A percentile compares a stretch with the other conserved stretches of the same genome.
Evolutionary conservation across 2,329 filamentous ascomycete species (phyloP).

Genomic region (Coniochaeta hoffmannii): DNA sequence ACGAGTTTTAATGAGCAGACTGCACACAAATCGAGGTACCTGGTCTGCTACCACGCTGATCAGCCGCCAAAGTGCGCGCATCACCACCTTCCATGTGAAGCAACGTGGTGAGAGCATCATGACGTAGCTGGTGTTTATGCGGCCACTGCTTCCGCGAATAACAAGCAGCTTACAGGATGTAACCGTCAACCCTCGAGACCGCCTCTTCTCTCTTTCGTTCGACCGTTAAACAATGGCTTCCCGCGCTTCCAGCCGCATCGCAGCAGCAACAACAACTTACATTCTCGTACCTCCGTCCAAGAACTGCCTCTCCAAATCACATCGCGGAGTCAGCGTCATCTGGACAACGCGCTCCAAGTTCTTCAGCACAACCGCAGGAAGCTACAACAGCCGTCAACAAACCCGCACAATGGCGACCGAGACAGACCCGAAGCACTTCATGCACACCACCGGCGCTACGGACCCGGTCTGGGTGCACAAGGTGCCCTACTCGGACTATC

Average conservation of each 20-base stretch:
- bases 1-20: no score
- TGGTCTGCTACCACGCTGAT: no score
- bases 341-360: neutral
- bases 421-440: constrained; percentile 10
- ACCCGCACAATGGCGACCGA: neutral
- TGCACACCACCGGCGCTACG: constrained; percentile 38
- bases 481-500: constrained; percentile 34
- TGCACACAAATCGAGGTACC: neutral
- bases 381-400: neutral
- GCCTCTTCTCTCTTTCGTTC: neutral
- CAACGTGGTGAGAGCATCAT: constrained; percentile 1
- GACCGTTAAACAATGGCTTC: constrained; percentile 1
- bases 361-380: neutral
- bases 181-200: neutral
- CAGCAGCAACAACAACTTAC: neutral
- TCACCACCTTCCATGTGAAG: neutral
- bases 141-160: neutral
- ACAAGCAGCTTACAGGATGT: neutral
- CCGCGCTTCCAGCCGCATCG: neutral
- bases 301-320: neutral
- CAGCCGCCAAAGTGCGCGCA: neutral
- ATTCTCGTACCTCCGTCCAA: neutral
- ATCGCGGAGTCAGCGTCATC: neutral
- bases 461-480: constrained; percentile 47
- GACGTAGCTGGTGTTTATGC: constrained; percentile 1